phyloP scores from a whole-genome alignment of 2,329 filamentous ascomycete species.

The Colletotrichum spaethianum region DNA sequence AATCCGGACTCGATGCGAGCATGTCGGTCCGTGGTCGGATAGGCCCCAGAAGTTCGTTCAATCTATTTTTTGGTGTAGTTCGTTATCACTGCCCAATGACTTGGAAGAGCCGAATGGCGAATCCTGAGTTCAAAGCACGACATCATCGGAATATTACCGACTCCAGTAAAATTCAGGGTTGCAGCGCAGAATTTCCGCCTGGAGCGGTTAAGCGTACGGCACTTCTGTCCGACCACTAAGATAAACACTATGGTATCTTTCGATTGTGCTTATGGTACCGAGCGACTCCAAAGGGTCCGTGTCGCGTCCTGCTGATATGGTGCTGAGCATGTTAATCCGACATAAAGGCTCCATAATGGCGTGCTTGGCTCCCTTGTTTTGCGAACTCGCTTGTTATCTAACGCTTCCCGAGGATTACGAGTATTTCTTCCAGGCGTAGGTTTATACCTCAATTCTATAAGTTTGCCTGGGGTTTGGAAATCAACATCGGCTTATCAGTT shows the following conservation, averaged over 20 bases:
- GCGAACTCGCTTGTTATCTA: neutral
- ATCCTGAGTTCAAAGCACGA: slow-evolving; percentile 26
- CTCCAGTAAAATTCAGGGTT: neutral
- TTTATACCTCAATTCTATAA: neutral
- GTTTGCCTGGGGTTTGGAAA: neutral
- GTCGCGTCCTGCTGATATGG: neutral
- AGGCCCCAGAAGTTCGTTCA: neutral
- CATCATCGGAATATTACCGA: slow-evolving; percentile 25
- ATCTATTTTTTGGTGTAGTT: neutral
- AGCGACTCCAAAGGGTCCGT: neutral
- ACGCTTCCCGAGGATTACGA: neutral
- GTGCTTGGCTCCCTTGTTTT: slow-evolving; percentile 22
- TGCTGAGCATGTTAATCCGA: slow-evolving; percentile 17
- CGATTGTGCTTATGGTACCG: neutral
- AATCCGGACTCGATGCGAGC: neutral
- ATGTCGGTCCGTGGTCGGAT: slow-evolving; percentile 13
- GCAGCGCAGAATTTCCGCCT: no score
- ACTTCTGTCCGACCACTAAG: neutral
- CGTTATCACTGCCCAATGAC: neutral
- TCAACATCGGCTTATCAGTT: neutral
- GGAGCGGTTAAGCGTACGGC: neutral
- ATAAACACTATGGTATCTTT: neutral
- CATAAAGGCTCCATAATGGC: slow-evolving; percentile 34
- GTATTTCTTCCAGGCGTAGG: neutral
- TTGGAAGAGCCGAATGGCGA: neutral